A percentile compares a stretch with the other conserved stretches of the same genome.
These are phyloP conservation scores for Paramecium primaurelia DNA, from an alignment of 73 alveolate genomes.

Conservation along the genomic window DNA sequence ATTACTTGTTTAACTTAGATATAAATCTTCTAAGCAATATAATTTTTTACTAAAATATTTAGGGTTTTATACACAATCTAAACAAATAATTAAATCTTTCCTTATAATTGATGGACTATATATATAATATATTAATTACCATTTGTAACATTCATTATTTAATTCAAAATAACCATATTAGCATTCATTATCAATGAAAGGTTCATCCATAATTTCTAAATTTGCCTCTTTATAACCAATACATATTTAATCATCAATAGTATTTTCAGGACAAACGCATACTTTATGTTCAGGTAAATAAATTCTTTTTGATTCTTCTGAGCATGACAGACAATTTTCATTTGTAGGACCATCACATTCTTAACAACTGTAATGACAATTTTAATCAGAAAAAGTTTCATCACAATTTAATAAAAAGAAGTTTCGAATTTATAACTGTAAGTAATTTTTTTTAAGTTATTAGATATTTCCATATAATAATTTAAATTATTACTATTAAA, in stretches of 20 bases:
- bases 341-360: neutral
- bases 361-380: neutral
- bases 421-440: neutral
- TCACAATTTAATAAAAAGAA: neutral
- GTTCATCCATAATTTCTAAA: neutral
- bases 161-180: neutral
- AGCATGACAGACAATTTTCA: neutral
- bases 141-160: neutral
- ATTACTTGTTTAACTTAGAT: neutral
- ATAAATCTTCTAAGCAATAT: neutral
- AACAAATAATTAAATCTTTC: neutral
- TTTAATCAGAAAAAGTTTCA: neutral
- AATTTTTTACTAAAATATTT: neutral
- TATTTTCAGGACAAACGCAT: neutral
- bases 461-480: neutral
- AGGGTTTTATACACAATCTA: neutral
- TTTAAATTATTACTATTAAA: neutral
- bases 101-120: neutral
- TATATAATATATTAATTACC: neutral
- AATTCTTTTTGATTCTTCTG: neutral
- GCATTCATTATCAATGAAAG: neutral
- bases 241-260: neutral
- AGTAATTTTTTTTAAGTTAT: neutral
- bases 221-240: neutral
- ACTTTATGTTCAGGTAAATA: neutral